phyloP scores from a whole-genome alignment of 2,329 filamentous ascomycete genomes.

The Sclerotinia sclerotiorum region DNA sequence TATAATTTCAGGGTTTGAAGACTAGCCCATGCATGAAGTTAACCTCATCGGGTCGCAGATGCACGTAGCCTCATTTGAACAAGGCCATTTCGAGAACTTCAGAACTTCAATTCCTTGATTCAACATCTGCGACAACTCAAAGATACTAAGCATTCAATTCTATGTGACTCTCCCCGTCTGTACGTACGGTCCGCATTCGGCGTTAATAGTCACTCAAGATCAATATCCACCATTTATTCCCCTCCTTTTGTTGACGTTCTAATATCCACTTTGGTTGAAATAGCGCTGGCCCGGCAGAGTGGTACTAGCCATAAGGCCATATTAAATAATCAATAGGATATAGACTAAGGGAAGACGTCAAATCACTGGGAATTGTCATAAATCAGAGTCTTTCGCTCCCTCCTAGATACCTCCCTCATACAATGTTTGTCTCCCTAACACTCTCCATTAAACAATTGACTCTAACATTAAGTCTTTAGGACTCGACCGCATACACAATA shows the following conservation, averaged over 20 bases:
- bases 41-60: constrained; percentile 1
- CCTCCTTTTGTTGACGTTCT: background rate
- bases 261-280: background rate
- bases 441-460: too few relatives aligned
- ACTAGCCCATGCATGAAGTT: background rate
- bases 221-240: background rate
- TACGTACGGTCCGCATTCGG: background rate
- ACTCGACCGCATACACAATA: constrained; percentile 32
- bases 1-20: background rate
- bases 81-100: background rate
- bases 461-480: constrained; percentile 2
- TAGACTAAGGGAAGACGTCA: background rate
- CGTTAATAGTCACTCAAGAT: background rate
- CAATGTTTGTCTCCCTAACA: background rate
- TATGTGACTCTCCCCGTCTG: background rate
- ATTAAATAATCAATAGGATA: background rate
- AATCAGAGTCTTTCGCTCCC: constrained; percentile 22
- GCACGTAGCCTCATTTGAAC: constrained; percentile 2
- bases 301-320: background rate
- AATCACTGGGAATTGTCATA: background rate
- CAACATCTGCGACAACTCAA: background rate
- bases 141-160: background rate
- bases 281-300: background rate
- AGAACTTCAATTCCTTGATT: background rate
- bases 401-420: constrained; percentile 14